Evolutionary conservation across 1,139 yeast genomes (phyloP), one percentile per base, ranked within the genome.

Genomic region (Diutina ranongensis): DNA sequence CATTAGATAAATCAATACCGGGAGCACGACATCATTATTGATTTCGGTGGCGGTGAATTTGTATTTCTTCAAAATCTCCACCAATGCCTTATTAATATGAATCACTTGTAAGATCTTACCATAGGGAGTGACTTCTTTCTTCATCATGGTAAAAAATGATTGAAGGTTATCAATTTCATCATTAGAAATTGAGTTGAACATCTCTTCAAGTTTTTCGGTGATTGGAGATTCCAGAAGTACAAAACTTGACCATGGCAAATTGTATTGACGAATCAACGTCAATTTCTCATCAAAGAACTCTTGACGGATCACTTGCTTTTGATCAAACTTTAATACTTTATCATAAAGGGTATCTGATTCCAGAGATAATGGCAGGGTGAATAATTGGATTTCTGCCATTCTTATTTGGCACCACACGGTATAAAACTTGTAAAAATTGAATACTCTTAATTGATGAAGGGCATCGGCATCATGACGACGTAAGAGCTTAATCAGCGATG

Each of bases 381-480:
- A 66, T 25, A 70, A 54, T 22, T 54, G 52, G n/a, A 47, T 47
- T 46, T 64, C 70, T 4, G 72, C 71, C 34, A 53, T 49, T 48
- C 68, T 71, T 18, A 68, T 57, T n/a, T 65, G 51, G 45, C 63
- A 61, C 44, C 57, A 52, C 7, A 68, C 62, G 19, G 62, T 57
- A 44, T 67, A 51, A 49, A 67, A 64, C 53, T 70, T 69, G 55
- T 68, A 69, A 52, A 56, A 65, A 49, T 68, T 68, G 54, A 70
- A 70, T 3, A 70, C 62, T 18, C 74, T 56, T 41, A 69, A 57
- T 51, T 70, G 75, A 44, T 55, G 52, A 16, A 62, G 51, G 7
- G 75, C 74, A 31, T 60, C 60, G 7, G 58, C 54, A 50, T 70
- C 75, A 16, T 63, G 52, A 40, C 75, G 55, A 49, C 63, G 66